A percentile compares a stretch with the other conserved stretches of the same genome.
These are phyloP conservation scores for Tuber brumale DNA, from an alignment of 495 filamentous ascomycete species.

Conservation along the genomic window DNA sequence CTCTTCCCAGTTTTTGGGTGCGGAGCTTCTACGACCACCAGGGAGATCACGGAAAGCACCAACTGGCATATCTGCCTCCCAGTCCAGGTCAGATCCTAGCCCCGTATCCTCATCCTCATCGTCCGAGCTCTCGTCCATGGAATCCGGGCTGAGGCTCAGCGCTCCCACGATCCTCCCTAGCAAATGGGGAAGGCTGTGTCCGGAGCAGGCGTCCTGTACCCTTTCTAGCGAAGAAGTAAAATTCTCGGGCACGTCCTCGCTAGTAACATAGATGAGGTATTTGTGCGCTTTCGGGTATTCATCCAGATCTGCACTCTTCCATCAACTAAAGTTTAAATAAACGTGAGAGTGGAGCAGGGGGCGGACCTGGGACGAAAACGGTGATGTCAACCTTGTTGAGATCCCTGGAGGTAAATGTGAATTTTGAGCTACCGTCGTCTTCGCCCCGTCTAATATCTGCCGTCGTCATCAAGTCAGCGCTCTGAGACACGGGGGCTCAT, in stretches of 20 bases:
- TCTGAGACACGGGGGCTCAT: not conserved
- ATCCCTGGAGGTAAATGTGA: slow-evolving; percentile 46
- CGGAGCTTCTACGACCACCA: slow-evolving; percentile 22
- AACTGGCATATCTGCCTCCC: slow-evolving; percentile 42
- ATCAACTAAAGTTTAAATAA: slow-evolving; percentile 30
- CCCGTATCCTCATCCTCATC: slow-evolving; percentile 42
- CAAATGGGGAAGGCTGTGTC: not conserved
- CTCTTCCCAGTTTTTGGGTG: slow-evolving; percentile 6
- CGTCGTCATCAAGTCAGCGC: not conserved
- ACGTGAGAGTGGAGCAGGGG: slow-evolving; percentile 2
- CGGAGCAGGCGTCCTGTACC: slow-evolving; percentile 12
- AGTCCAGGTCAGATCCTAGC: slow-evolving; percentile 43
- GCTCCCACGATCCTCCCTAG: not conserved
- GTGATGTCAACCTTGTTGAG: slow-evolving; percentile 48
- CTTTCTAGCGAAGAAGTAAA: slow-evolving; percentile 15
- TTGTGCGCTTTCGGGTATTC: slow-evolving; percentile 17
- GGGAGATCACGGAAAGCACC: slow-evolving; percentile 41
- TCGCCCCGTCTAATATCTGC: slow-evolving; percentile 51
- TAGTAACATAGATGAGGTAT: slow-evolving; percentile 21
- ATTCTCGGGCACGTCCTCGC: slow-evolving; percentile 31
- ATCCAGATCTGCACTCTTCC: slow-evolving; percentile 22
- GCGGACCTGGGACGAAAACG: slow-evolving; percentile 52
- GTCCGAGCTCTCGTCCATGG: slow-evolving; percentile 13
- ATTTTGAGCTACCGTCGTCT: slow-evolving; percentile 58
- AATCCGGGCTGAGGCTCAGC: not conserved